Evolutionary conservation across 2,329 filamentous ascomycete genomes (phyloP).

Genomic region (Ceratocystiopsis brevicomis): DNA sequence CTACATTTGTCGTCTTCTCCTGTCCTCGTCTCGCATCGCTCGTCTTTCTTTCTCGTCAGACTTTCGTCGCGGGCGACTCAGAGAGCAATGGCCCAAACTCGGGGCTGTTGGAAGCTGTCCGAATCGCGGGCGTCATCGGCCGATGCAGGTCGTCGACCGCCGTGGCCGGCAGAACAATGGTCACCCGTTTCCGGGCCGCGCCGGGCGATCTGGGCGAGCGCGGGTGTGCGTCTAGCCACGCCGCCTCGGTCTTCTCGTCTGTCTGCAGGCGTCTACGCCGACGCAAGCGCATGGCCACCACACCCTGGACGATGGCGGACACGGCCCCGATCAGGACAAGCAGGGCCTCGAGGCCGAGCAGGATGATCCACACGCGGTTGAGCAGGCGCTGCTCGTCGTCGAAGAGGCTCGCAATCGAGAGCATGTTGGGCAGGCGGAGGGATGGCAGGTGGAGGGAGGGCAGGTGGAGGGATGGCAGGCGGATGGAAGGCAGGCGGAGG

Average conservation of each 20-base stretch:
- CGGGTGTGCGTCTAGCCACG: too few relatives aligned
- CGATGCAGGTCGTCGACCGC: background rate
- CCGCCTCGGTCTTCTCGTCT: too few relatives aligned
- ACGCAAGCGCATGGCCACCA: constrained; percentile 2
- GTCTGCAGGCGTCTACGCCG: background rate
- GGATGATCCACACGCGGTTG: constrained; percentile 14
- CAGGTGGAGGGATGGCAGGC: background rate
- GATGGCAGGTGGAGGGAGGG: background rate
- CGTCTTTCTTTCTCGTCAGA: background rate
- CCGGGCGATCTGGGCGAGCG: too few relatives aligned
- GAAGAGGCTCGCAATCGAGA: constrained; percentile 9
- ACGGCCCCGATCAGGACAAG: constrained; percentile 10
- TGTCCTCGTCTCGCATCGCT: background rate
- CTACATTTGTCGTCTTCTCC: background rate
- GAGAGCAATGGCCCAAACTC: background rate
- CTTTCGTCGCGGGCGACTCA: constrained; percentile 4
- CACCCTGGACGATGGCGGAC: constrained; percentile 4
- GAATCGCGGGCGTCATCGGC: background rate
- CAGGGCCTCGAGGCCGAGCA: constrained; percentile 14
- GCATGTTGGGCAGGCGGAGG: constrained; percentile 5
- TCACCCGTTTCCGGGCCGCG: background rate
- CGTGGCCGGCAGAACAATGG: constrained; percentile 3
- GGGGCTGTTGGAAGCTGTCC: background rate
- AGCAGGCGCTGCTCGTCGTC: constrained; percentile 14
- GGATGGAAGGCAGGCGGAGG: background rate